Evolutionary conservation across 768 basidiomycete species (phyloP), one percentile per base, ranked within the genome.

Genomic region (Lanmaoa pseudosensibilis): DNA sequence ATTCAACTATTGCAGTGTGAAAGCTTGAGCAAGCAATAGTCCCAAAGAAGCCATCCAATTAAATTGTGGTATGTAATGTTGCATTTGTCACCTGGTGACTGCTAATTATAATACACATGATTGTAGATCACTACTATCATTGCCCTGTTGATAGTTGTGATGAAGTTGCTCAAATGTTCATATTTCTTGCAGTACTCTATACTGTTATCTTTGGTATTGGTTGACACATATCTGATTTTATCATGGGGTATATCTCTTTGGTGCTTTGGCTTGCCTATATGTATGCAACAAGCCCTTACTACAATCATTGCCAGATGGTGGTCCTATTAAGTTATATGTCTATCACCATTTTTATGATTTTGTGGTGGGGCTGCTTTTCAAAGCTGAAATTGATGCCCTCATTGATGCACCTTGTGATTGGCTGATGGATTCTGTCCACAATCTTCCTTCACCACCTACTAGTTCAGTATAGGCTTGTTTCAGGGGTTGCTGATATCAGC

Each of bases 331-430:
- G 21, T 33, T 54, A n/a, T 59, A 25, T 6, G 40, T 59, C 8
- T 55, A 59, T 19, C 46, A 59, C 27, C 43, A 58, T 16, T 58
- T 56, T 16, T 49, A 57, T 5, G 39, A 57, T 5, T 59, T 47
- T 21, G 1, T 59, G 49, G 44, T 39, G 0, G 13, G 50, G 13
- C 13, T 55, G 1, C 40, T 59, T 11, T 39, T 46, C 10, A 51
- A 40, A 25, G n/a, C 27, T 9, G 50, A 51, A 3, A 50, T 59
- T 6, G 50, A 59, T 6, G 10, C 12, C 3, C 23, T 47, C 9
- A 34, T 59, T 19, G 50, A 55, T 12, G n/a, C 5, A 4, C 33
- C 52, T 12, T 58, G 52, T 11, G 11, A 54, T 44, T 3, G 9
- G 27, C 27, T 55, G 8, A 55, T 50, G 55, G 43, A 39, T 44